Conservation (phyloP, 768 basidiomycete genomes). For the Obba rivulosa region DNA sequence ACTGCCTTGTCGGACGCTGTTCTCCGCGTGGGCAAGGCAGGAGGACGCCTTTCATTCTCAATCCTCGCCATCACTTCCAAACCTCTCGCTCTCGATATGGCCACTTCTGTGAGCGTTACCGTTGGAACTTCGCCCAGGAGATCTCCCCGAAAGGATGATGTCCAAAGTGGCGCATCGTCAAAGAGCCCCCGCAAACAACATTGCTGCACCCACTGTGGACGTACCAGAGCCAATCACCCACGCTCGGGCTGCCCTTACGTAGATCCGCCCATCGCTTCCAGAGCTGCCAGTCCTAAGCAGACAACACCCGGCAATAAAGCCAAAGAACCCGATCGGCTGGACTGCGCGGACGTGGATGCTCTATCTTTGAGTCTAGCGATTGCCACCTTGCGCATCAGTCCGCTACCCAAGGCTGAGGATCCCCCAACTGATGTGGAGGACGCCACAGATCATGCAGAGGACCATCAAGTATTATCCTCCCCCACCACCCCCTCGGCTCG, state of each 20-base stretch:
- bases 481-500: too few species aligned
- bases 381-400: not conserved
- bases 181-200: slow-evolving; percentile 9
- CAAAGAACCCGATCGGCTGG: not conserved
- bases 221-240: slow-evolving; percentile 53
- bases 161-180: not conserved
- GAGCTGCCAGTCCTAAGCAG: not conserved
- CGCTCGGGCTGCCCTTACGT: slow-evolving; percentile 54
- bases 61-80: too few species aligned
- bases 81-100: too few species aligned
- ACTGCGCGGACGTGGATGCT: not conserved
- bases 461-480: too few species aligned
- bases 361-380: not conserved
- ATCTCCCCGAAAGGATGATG: not conserved
- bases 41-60: too few species aligned
- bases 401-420: not conserved
- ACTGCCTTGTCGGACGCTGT: too few species aligned
- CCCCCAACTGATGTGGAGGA: not conserved
- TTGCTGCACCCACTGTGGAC: slow-evolving; percentile 33
- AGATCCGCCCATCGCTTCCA: slow-evolving; percentile 25
- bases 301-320: not conserved
- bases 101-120: too few species aligned
- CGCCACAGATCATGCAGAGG: too few species aligned
- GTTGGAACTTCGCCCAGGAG: too few species aligned
- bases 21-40: too few species aligned